Evolutionary conservation across 257 asterid genomes (phyloP).

Genomic region (Avicennia marina): DNA sequence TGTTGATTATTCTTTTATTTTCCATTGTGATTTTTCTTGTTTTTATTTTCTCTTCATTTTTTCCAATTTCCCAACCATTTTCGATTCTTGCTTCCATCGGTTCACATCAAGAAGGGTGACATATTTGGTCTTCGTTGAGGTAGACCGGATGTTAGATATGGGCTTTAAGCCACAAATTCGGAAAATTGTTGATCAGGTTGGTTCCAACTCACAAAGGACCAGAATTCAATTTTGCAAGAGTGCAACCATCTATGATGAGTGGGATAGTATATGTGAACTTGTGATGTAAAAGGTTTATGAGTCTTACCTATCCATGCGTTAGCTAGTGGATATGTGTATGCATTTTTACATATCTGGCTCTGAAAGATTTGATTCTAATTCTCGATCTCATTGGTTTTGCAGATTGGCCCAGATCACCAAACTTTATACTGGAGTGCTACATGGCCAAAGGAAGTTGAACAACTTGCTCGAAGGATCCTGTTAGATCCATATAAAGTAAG

Average conservation of each 20-base stretch:
- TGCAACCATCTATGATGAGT: not conserved
- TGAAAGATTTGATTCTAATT: not conserved
- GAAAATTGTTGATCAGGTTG: conserved; percentile 83
- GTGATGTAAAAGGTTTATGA: not conserved
- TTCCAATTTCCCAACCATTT: too few species aligned
- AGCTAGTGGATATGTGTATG: not conserved
- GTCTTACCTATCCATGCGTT: not conserved
- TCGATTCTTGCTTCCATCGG: too few species aligned
- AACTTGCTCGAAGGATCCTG: conserved; percentile 76
- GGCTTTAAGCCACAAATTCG: conserved; percentile 93
- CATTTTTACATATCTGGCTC: not conserved
- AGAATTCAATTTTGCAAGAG: not conserved
- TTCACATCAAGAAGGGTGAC: conserved; percentile 90
- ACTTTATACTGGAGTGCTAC: conserved; percentile 99
- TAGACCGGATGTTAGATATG: conserved; percentile 96
- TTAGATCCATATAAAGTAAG: conserved; percentile 80
- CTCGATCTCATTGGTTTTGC: conserved; percentile 19
- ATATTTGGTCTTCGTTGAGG: conserved; percentile 90
- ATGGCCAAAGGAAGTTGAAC: conserved; percentile 99
- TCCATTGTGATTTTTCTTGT: too few species aligned
- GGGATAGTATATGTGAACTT: too few species aligned
- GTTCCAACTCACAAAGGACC: not conserved
- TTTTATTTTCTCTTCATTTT: too few species aligned
- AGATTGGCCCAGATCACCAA: conserved; percentile 99
- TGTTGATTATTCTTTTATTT: too few species aligned